Conservation (phyloP, 2,329 filamentous ascomycete species). For the Monilinia laxa region DNA sequence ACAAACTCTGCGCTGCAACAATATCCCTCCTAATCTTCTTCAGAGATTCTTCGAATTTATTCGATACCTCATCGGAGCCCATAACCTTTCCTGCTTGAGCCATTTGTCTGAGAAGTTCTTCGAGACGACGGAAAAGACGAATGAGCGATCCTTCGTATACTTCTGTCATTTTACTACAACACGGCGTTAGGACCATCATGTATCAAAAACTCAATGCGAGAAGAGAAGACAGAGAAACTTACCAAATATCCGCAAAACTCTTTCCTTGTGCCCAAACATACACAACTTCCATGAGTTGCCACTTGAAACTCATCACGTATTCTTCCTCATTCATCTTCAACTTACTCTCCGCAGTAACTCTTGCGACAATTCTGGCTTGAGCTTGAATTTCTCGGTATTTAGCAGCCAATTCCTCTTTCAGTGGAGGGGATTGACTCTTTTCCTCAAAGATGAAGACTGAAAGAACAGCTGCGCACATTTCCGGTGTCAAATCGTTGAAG, state of each 20-base stretch:
- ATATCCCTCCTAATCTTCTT: slow-evolving; percentile 88
- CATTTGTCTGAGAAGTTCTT: slow-evolving; percentile 93
- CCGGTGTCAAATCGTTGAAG: slow-evolving; percentile 92
- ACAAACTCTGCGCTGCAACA: slow-evolving; percentile 90
- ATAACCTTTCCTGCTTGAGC: slow-evolving; percentile 95
- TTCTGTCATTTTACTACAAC: slow-evolving; percentile 90
- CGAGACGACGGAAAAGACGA: slow-evolving; percentile 89
- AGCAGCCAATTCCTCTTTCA: slow-evolving; percentile 83
- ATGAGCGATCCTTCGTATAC: slow-evolving; percentile 97
- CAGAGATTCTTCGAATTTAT: slow-evolving; percentile 86
- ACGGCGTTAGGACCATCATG: neutral
- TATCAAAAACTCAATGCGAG: neutral
- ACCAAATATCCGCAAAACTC: slow-evolving; percentile 94
- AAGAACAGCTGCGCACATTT: slow-evolving; percentile 80
- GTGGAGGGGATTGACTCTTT: slow-evolving; percentile 74
- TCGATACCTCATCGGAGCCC: slow-evolving; percentile 90
- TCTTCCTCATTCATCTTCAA: slow-evolving; percentile 92
- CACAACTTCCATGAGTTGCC: slow-evolving; percentile 95
- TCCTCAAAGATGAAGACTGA: slow-evolving; percentile 98
- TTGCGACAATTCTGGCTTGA: slow-evolving; percentile 84
- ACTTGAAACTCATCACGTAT: slow-evolving; percentile 86
- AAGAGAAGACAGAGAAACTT: slow-evolving; percentile 45
- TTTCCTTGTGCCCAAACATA: slow-evolving; percentile 87
- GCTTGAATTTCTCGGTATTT: slow-evolving; percentile 83
- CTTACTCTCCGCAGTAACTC: slow-evolving; percentile 93